phyloP scores from a whole-genome alignment of 2,329 filamentous ascomycete species.

The Fusarium torreyae region DNA sequence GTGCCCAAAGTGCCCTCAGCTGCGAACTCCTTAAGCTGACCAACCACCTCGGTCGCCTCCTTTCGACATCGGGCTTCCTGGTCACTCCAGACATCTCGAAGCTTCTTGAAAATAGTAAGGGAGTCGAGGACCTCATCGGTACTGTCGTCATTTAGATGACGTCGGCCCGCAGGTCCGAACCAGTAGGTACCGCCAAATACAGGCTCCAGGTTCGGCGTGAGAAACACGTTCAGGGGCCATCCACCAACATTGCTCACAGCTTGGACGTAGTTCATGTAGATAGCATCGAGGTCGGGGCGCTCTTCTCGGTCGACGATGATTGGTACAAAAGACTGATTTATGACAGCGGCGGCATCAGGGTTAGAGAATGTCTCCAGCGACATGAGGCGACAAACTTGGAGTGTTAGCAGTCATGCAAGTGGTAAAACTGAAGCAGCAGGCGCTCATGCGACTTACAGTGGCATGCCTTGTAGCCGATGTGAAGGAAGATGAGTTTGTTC shows the following conservation, averaged over 20 bases:
- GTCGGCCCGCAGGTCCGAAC: conserved; percentile 79
- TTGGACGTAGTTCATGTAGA: conserved; percentile 99
- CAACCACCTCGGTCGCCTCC: conserved; percentile 86
- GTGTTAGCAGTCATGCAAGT: conserved; percentile 36
- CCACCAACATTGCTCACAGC: conserved; percentile 91
- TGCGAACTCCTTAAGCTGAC: conserved; percentile 87
- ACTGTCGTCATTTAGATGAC: conserved; percentile 55
- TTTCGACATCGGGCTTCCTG: conserved; percentile 87
- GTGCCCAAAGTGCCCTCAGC: conserved; percentile 83
- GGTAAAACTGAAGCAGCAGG: neutral
- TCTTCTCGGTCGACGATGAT: conserved; percentile 95
- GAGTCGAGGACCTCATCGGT: conserved; percentile 81
- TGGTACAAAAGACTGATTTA: conserved; percentile 91
- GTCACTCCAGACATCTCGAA: conserved; percentile 82
- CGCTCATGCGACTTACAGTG: conserved; percentile 77
- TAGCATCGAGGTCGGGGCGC: conserved; percentile 91
- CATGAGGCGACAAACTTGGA: conserved; percentile 87
- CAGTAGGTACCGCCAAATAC: conserved; percentile 98
- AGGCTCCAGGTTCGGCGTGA: conserved; percentile 92
- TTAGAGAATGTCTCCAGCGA: conserved; percentile 93
- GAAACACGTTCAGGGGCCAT: conserved; percentile 97
- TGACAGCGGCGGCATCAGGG: conserved; percentile 80
- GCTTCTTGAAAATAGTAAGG: conserved; percentile 84
- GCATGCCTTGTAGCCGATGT: conserved; percentile 95
- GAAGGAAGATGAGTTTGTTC: conserved; percentile 92